These are phyloP conservation scores for Dactylellina sp. DNA, from an alignment of 2,329 filamentous ascomycete species.

Conservation along the genomic window DNA sequence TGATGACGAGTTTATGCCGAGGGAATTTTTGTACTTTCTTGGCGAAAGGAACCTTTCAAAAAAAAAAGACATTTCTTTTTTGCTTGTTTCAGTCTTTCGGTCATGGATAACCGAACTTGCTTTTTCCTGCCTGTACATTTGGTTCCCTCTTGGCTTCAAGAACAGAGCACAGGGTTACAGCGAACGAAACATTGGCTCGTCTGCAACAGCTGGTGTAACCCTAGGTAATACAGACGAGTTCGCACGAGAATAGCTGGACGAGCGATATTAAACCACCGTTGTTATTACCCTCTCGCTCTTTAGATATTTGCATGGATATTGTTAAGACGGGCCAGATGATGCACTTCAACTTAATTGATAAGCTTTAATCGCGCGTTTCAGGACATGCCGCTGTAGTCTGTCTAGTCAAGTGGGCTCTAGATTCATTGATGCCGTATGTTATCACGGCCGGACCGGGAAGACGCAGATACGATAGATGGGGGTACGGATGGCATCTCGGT, in stretches of 20 bases:
- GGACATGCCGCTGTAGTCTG: constrained; percentile 15
- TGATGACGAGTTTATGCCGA: no score
- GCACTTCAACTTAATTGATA: background rate
- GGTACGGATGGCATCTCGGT: constrained; percentile 1
- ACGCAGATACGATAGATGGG: constrained; percentile 3
- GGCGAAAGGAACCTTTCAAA: no score
- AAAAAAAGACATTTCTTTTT: no score
- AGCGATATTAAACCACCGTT: no score
- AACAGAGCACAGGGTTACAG: constrained; percentile 32
- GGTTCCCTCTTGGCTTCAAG: background rate
- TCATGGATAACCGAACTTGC: no score
- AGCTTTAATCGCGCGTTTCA: constrained; percentile 46
- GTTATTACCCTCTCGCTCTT: constrained; percentile 15
- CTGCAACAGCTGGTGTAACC: constrained; percentile 36
- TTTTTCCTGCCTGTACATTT: no score
- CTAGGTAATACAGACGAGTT: constrained; percentile 13
- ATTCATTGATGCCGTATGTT: background rate
- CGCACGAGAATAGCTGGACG: background rate
- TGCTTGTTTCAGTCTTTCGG: no score
- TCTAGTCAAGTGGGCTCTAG: no score
- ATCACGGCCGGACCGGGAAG: constrained; percentile 23
- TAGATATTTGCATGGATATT: constrained; percentile 24
- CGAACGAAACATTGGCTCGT: constrained; percentile 9
- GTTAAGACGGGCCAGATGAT: background rate
- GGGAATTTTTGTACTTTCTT: no score